Evolutionary conservation across 148 eudicot genomes (phyloP).

Genomic region (Camellia lanceoleosa): DNA sequence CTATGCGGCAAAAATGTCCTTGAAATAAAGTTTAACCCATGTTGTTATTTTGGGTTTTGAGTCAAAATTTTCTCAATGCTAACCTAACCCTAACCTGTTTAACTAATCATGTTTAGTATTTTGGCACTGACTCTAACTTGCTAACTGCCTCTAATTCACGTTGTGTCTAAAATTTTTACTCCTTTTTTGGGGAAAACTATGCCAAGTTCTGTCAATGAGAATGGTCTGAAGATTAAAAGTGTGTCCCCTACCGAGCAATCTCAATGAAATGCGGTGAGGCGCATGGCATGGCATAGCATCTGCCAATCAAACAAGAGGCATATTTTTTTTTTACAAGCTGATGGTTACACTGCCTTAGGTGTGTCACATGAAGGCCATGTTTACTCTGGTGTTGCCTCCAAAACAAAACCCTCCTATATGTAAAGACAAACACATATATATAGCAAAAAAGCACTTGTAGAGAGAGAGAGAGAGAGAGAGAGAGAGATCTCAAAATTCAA

Average conservation of each 20-base stretch:
- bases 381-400: constrained; percentile 38
- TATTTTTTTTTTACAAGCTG: constrained; percentile 15
- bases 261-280: constrained; percentile 29
- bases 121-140: no score
- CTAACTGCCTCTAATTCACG: no score
- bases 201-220: constrained; percentile 1
- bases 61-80: no score
- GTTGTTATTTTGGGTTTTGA: no score
- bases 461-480: no score
- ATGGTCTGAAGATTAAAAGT: constrained; percentile 13
- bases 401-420: constrained; percentile 6
- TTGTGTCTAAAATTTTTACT: no score
- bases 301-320: constrained; percentile 21
- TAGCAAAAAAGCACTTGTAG: no score
- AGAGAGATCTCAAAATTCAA: no score
- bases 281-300: neutral
- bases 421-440: constrained; percentile 2
- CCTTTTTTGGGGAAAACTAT: neutral
- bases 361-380: constrained; percentile 70
- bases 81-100: no score
- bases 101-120: no score
- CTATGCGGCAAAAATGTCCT: no score
- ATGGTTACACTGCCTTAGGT: constrained; percentile 35
- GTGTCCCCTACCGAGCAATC: constrained; percentile 9
- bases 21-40: no score